Conservation (phyloP, 148 eudicot genomes). For the Rhododendron vialii region DNA sequence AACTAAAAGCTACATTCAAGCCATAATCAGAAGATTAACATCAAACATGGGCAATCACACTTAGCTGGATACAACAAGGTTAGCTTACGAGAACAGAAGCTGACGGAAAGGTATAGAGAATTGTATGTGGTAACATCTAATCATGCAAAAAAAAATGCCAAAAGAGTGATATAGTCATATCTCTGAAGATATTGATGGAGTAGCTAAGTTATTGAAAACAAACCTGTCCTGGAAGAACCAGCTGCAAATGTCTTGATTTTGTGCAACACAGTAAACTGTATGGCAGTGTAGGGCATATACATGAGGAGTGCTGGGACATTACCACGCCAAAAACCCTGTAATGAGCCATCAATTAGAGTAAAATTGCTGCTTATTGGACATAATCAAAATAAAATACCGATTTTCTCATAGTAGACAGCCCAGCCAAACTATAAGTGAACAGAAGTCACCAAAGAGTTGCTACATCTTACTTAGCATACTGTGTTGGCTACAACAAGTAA, state of each 20-base stretch:
- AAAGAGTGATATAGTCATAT: neutral
- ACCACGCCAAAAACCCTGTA: slow-evolving; percentile 99
- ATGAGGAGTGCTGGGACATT: slow-evolving; percentile 97
- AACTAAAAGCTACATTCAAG: neutral
- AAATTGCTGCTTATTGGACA: neutral
- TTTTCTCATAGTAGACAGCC: neutral
- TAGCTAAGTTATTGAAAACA: slow-evolving; percentile 9
- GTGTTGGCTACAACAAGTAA: neutral
- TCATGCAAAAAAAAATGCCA: neutral
- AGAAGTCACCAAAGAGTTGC: slow-evolving; percentile 7
- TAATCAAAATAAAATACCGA: neutral
- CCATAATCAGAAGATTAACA: neutral
- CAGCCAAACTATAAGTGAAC: neutral
- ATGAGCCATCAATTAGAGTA: slow-evolving; percentile 3
- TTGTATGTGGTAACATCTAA: neutral
- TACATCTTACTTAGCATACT: neutral
- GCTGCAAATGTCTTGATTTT: slow-evolving; percentile 72
- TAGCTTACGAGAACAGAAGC: neutral
- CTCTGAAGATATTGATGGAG: neutral
- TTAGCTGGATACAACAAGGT: neutral
- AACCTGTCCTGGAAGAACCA: slow-evolving; percentile 95
- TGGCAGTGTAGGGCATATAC: slow-evolving; percentile 96
- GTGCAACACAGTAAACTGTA: slow-evolving; percentile 83
- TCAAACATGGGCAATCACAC: neutral
- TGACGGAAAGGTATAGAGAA: neutral